Base-by-base conservation (phyloP, 2,329 filamentous ascomycete species). In the Aulographum hederae region DNA sequence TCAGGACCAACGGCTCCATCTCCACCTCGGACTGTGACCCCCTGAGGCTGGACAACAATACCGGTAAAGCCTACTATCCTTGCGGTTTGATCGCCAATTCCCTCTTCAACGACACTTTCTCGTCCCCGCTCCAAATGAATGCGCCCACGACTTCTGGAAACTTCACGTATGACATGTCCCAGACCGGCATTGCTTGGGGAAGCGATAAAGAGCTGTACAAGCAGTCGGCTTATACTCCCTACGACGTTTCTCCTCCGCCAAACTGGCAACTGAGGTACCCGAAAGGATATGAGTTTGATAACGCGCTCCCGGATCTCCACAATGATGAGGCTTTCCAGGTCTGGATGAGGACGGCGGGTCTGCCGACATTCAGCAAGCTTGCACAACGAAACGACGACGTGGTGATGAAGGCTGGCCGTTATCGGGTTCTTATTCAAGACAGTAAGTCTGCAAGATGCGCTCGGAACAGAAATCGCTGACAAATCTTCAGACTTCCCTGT, bases 51-150 rank as follows among this genome's bases (percentile, higher is more conserved):
- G 58, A 68, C 28, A 40, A 51, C 2, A 48, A 51, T 2, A 18
- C 10, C 13, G 30, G 15, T 14, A 75, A 73, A 50, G 71, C 84
- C 1, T 89, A 86, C 51, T 98, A 93, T 46, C 89, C 89, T 2
- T 98, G 89, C 51, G 89, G 89, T 15, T 61, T 98, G 38, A 93
- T 95, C 42, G 86, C 89, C 38, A 98, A 98, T 53, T 95, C 89
- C 16, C 57, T 89, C 39, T 98, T 98, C 67, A 98, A 98, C 52
- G 89, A 98, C 51, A 84, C 78, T 4, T 89, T 91, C 48, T 60
- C 56, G 30, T 69, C 57, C 31, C 79, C 85, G 1, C 54, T 67
- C 2, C 58, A 71, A 6, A 53, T 76, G 30, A 75, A 75, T 39
- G 52, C 62, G 1, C 48, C 53, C 1, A 46, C 50, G 12, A 47